phyloP scores from a whole-genome alignment of 441 rosid genomes.

The Viola pubescens region DNA sequence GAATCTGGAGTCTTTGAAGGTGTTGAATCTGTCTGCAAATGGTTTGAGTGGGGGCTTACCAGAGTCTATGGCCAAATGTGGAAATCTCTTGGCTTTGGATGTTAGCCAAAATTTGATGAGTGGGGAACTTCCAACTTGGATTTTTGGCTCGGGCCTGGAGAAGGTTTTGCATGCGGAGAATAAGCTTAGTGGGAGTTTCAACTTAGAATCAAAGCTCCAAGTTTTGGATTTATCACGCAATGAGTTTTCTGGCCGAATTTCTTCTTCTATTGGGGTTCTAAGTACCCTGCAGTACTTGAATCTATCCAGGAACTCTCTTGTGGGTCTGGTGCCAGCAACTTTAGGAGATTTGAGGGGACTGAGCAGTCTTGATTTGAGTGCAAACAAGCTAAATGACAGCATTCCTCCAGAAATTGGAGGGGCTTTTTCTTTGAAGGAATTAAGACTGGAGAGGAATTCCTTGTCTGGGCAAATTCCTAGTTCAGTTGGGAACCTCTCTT shows the following conservation, averaged over 20 bases:
- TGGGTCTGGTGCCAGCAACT: conserved; percentile 52
- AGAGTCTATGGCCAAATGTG: conserved; percentile 38
- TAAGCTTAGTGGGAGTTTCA: conserved; percentile 22
- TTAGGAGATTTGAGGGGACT: conserved; percentile 44
- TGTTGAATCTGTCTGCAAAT: conserved; percentile 55
- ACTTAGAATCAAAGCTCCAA: conserved; percentile 41
- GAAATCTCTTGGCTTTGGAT: conserved; percentile 51
- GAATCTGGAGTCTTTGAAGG: conserved; percentile 43
- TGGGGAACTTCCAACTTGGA: conserved; percentile 67
- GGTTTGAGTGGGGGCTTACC: conserved; percentile 55
- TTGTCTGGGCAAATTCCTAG: conserved; percentile 64
- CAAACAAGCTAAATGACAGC: conserved; percentile 57
- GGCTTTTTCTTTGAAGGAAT: conserved; percentile 44
- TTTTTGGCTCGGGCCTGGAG: conserved; percentile 34
- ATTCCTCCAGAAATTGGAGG: conserved; percentile 65
- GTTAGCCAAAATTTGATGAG: conserved; percentile 53
- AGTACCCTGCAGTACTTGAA: conserved; percentile 52
- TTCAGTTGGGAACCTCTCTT: conserved; percentile 47
- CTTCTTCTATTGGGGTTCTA: conserved; percentile 42
- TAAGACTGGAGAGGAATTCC: conserved; percentile 52
- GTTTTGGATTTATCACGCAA: conserved; percentile 71
- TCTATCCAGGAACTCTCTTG: conserved; percentile 55
- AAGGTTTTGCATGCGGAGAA: conserved; percentile 33
- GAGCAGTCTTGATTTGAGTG: conserved; percentile 55
- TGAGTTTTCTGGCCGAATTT: conserved; percentile 58